Base-by-base conservation (phyloP, 371 early-diverging fungal species). In the Blyttiomyces sp. region DNA sequence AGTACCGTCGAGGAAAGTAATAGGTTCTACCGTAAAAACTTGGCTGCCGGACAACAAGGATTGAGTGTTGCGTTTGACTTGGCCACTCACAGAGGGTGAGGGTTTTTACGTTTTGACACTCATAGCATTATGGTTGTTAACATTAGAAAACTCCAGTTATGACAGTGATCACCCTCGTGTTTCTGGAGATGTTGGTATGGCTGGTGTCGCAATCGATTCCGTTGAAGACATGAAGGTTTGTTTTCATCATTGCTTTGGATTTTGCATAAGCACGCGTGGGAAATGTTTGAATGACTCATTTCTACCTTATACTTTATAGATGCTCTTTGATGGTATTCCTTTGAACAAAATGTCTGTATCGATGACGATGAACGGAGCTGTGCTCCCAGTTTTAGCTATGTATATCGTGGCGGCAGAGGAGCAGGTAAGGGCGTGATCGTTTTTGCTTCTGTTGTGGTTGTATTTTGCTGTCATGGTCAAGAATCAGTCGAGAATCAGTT, bases 281-380 rank as follows among this genome's bases (percentile, higher is more conserved):
- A 6, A 17, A 11, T 33, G 35, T n/a, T n/a, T n/a, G n/a, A 44
- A 49, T 51, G 36, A 19, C 7, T 39, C 46, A 21, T 36, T 35
- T n/a, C 28, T 19, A 28, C 28, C 31, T 34, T 43, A 21, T n/a
- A n/a, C n/a, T n/a, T 43, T 42, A 1, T 61, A 83, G 84, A 86
- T 86, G 64, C 76, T 92, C 52, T 92, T 92, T 69, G 84, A 87
- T 57, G 90, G 88, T 4, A 91, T 92, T 43, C 89, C 91, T 36
- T 79, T 92, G 32, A 88, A 88, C 68, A 88, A 87, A 61, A 90
- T 92, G 78, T 89, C 89, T 1, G 90, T 90, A 17, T 88, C 88
- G 4, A 92, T 92, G 92, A 92, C 92, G 4, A 92, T 92, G 92
- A 92, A 92, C 71, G 92, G 92, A 19, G 92, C 92, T 3, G 91